Evolutionary conservation across 2,329 filamentous ascomycete genomes (phyloP), one percentile per base, ranked within the genome.

Genomic region (Paramyrothecium sp.): DNA sequence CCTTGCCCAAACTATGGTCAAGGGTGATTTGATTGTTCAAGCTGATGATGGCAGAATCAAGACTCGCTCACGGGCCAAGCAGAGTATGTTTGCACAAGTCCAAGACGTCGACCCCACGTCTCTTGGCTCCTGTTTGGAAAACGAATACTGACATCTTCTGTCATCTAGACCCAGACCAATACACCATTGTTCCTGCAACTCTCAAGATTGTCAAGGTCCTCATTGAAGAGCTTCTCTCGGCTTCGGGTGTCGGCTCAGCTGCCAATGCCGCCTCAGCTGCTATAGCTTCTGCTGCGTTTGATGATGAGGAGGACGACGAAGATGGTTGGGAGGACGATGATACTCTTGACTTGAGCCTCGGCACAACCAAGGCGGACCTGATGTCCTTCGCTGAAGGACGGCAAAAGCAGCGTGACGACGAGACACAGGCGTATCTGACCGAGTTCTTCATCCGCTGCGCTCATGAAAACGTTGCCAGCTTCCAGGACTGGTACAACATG

Each of bases 141-240:
- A 7, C 38, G 13, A 4, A 44, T 44, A 44, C 13, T 23, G 20
- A 23, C 47, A 21, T 49, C 8, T 11, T 48, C n/a, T 49, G 19
- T 21, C 5, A 8, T n/a, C 20, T 17, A 90, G 88, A 94, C 70
- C 95, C 95, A 17, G 93, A 97, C 70, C 88, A 89, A 71, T 98
- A 89, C 77, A 97, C 92, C 7, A 86, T 90, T 59, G 87, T 99
- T 58, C 86, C 93, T 0, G 93, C 93, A 0, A 88, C 91, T 2
- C 83, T 99, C 69, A 99, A 99, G 78, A 97, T 99, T 59, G 78
- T 98, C 74, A 99, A 99, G 79, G 89, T 98, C 3, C 85, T 99
- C 10, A 89, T 98, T 51, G 92, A 97, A 69, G 95, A 99, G 75
- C 85, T 99, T 3, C 81, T 90, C 7, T 92, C 91, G 0, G 91